Evolutionary conservation across 768 basidiomycete genomes (phyloP).

Genomic region (Punctularia strigosozonata): DNA sequence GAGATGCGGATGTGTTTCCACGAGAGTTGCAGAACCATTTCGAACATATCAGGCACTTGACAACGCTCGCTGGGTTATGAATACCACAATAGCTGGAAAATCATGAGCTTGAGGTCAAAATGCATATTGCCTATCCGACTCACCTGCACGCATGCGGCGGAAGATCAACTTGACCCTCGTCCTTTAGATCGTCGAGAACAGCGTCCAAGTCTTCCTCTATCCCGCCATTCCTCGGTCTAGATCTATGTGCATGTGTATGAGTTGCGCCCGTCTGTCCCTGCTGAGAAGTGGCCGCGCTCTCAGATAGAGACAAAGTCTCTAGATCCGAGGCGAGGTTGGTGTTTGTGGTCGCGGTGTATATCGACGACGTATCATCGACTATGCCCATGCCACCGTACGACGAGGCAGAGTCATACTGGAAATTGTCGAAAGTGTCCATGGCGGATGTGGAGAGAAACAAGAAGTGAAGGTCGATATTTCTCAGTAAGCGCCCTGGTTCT

Average conservation of each 20-base stretch:
- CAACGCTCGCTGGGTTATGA: conserved; percentile 93
- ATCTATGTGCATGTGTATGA: no score
- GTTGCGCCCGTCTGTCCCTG: no score
- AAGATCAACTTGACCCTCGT: conserved; percentile 64
- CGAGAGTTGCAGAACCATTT: conserved; percentile 99
- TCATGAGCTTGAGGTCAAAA: conserved; percentile 3
- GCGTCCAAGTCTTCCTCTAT: conserved; percentile 84
- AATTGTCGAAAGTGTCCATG: conserved; percentile 80
- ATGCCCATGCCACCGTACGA: conserved; percentile 65
- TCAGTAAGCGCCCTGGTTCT: no score
- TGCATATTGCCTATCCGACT: conserved; percentile 14
- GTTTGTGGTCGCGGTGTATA: conserved; percentile 64
- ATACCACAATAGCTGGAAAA: conserved; percentile 87
- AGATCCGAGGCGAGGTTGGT: conserved; percentile 29
- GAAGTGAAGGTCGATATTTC: no score
- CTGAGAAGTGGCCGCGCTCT: conserved; percentile 20
- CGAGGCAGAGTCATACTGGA: conserved; percentile 75
- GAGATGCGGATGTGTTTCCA: conserved; percentile 94
- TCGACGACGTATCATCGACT: conserved; percentile 71
- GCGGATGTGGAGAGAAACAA: conserved; percentile 11
- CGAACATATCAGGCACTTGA: conserved; percentile 83
- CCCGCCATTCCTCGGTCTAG: no score
- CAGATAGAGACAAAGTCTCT: conserved; percentile 7
- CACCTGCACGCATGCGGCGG: conserved; percentile 96
- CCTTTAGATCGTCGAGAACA: conserved; percentile 82